Base-by-base conservation (phyloP, 257 asterid species). In the Gynochthodes officinalis region DNA sequence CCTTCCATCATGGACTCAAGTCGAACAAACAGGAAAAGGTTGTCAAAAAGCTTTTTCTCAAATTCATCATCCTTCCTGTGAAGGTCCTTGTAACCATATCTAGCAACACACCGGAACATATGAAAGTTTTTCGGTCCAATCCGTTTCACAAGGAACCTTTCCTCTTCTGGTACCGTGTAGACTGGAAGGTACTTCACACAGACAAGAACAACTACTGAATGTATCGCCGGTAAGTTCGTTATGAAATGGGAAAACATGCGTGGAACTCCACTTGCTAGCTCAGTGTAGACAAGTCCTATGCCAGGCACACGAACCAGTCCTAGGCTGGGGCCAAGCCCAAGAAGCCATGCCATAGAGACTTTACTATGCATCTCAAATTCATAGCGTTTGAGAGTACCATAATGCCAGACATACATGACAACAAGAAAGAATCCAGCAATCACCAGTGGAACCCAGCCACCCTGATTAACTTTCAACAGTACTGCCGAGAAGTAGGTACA, bases 231-330 rank as follows among this genome's bases (percentile, higher is more conserved):
- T 12, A 91, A 82, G 76, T 91, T 94, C 0, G 99, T 94, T 76
- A 94, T 88, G 89, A 94, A 94, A 84, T 94, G 99, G 0, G 99
- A 94, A 83, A 94, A 94, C 5, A 94, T 94, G 54, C 73, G 97
- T 0, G 99, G 99, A 15, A 94, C 99, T 19, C 99, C 99, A 37
- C 96, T 91, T 14, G 98, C 96, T 23, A 94, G 93, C 89, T 94
- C 99, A 0, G 98, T 91, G 84, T 94, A 94, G 18, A 94, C 99
- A 14, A 94, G 98, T 44, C 99, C 98, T 12, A 91, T 86, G 10
- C 99, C 99, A 0, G 99, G 99, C 11, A 94, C 99, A 1, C 99
- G 97, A 37, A 94, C 99, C 44, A 94, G 90, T 52, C 99, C 99
- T 18, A 94, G 75, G 79, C 99, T 89, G 43, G 99, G 97, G 19